These are phyloP conservation scores for Oryza brachyantha DNA, from an alignment of 176 grass and related monocot genomes.

Conservation along the genomic window DNA sequence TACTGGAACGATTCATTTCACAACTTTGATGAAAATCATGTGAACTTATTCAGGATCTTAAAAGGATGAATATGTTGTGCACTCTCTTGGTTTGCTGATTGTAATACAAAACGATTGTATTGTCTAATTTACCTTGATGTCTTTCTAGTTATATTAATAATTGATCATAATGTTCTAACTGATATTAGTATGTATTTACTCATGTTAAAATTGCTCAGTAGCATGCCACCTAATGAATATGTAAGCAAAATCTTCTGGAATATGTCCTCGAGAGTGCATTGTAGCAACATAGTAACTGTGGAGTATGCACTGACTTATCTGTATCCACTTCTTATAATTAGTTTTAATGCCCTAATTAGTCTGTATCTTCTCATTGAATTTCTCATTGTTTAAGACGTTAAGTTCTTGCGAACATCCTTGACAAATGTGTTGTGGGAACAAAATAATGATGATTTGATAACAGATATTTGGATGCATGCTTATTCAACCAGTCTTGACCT, in stretches of 20 bases:
- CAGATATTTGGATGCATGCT: background rate
- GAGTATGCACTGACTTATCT: background rate
- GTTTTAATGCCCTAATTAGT: background rate
- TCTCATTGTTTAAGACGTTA: background rate
- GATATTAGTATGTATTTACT: background rate
- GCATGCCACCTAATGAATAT: background rate
- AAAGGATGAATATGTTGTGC: background rate
- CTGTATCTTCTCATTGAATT: background rate
- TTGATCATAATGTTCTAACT: background rate
- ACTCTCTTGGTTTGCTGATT: background rate
- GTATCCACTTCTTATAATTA: background rate
- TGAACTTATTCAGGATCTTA: background rate
- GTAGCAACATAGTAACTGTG: background rate
- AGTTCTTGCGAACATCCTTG: background rate
- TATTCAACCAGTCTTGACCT: background rate
- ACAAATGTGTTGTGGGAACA: background rate
- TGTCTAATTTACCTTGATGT: background rate
- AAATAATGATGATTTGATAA: background rate
- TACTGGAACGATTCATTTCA: conserved; percentile 31
- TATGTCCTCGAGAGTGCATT: background rate
- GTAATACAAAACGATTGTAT: background rate
- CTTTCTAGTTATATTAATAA: background rate
- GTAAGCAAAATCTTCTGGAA: background rate
- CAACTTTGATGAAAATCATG: background rate
- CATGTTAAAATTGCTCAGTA: background rate